Conservation (phyloP, 2,329 filamentous ascomycete species). For the Macrophomina tecta region DNA sequence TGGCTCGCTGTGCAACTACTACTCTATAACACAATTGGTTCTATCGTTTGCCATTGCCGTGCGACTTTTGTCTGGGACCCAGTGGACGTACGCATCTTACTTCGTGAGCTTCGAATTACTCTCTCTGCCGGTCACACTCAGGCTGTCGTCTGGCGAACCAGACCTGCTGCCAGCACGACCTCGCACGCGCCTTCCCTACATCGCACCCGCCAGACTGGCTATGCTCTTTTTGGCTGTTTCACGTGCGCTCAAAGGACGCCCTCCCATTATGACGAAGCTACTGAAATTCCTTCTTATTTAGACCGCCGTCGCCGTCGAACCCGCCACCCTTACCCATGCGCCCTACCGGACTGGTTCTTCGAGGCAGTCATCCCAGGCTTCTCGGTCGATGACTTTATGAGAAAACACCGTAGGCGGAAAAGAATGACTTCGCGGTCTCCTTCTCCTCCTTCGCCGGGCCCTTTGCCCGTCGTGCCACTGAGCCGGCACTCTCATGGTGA, state of each 20-base stretch:
- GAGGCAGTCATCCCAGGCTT: conserved; percentile 10
- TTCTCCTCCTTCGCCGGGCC: conserved; percentile 3
- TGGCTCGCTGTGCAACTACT: conserved; percentile 9
- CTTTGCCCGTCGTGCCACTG: not conserved
- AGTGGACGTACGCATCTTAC: no score
- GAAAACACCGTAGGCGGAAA: not conserved
- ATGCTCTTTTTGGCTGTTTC: conserved; percentile 1
- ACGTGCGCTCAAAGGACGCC: not conserved
- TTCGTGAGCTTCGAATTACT: no score
- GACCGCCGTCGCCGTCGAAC: not conserved
- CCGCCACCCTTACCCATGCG: not conserved
- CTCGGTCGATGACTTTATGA: not conserved
- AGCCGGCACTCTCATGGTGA: not conserved
- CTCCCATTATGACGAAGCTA: not conserved
- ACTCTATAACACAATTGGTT: not conserved
- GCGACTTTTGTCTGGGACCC: not conserved
- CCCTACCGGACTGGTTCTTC: not conserved
- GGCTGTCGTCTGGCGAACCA: not conserved
- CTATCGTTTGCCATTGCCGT: not conserved
- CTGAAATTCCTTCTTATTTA: not conserved
- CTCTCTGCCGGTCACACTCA: no score
- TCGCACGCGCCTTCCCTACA: not conserved
- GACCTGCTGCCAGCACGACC: not conserved
- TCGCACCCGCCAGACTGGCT: conserved; percentile 1
- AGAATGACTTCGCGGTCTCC: conserved; percentile 1